These are phyloP conservation scores for Pythium rhizo-oryzae DNA, from an alignment of 352 stramenopile genomes.

Conservation along the genomic window DNA sequence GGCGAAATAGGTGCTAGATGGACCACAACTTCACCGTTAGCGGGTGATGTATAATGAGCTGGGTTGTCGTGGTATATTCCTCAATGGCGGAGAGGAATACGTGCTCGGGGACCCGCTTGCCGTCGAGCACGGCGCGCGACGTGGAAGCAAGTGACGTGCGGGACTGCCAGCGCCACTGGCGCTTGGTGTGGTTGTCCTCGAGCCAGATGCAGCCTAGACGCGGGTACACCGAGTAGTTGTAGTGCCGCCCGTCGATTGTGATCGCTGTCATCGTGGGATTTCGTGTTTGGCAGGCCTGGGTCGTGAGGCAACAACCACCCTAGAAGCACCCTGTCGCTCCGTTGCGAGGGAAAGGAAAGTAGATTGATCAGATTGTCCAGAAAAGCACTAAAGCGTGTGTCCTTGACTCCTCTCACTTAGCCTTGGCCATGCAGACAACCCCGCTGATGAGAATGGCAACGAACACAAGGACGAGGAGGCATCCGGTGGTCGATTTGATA, in stretches of 20 bases:
- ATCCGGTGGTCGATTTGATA: no score
- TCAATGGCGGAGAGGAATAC: background rate
- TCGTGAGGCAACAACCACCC: no score
- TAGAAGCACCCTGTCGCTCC: no score
- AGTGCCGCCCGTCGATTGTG: background rate
- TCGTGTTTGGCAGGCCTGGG: background rate
- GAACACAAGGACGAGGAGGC: no score
- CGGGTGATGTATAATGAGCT: background rate
- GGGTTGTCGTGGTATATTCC: background rate
- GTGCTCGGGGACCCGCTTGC: background rate
- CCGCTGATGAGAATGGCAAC: no score
- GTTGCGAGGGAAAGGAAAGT: no score
- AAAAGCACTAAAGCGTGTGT: no score
- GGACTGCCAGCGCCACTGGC: constrained; percentile 1
- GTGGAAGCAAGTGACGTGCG: background rate
- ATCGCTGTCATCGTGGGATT: background rate
- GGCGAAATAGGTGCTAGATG: no score
- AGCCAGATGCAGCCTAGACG: background rate
- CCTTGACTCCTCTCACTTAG: no score
- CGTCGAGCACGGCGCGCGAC: background rate
- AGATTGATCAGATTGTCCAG: no score
- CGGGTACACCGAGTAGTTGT: background rate
- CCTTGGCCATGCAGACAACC: no score
- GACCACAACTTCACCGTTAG: no score
- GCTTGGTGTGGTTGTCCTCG: constrained; percentile 8